phyloP scores from a whole-genome alignment of 106 monocot species.

The Allium cepa region DNA sequence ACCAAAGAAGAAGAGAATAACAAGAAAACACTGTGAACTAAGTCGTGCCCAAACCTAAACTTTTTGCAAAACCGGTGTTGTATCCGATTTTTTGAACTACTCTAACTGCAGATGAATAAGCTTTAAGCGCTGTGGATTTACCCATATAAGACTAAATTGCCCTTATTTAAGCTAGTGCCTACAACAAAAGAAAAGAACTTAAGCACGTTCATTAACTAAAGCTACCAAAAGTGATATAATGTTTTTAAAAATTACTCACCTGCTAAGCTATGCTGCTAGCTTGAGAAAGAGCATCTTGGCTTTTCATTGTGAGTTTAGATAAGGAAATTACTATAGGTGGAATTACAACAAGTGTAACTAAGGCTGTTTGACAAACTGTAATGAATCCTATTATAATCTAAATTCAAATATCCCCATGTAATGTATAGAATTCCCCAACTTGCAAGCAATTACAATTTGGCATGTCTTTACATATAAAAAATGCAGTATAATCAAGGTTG shows the following conservation, averaged over 20 bases:
- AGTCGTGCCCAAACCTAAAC: conserved; percentile 71
- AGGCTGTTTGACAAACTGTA: conserved; percentile 74
- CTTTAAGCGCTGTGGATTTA: conserved; percentile 45
- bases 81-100: conserved; percentile 73
- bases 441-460: background rate
- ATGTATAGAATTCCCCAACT: conserved; percentile 75
- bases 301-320: conserved; percentile 61
- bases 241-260: background rate
- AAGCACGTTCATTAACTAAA: background rate
- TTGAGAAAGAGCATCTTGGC: conserved; percentile 63
- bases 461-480: background rate
- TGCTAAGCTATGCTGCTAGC: conserved; percentile 70
- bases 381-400: conserved; percentile 82
- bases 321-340: conserved; percentile 64
- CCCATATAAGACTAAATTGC: conserved; percentile 80
- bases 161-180: conserved; percentile 76
- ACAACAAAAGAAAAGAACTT: background rate
- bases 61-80: conserved; percentile 64
- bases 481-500: too few species aligned
- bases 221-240: too few species aligned
- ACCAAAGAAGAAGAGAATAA: conserved; percentile 91
- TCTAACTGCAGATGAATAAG: conserved; percentile 49
- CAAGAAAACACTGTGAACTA: conserved; percentile 96
- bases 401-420: conserved; percentile 81
- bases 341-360: conserved; percentile 75